phyloP scores from a whole-genome alignment of 768 basidiomycete genomes.

The Russula sp. region DNA sequence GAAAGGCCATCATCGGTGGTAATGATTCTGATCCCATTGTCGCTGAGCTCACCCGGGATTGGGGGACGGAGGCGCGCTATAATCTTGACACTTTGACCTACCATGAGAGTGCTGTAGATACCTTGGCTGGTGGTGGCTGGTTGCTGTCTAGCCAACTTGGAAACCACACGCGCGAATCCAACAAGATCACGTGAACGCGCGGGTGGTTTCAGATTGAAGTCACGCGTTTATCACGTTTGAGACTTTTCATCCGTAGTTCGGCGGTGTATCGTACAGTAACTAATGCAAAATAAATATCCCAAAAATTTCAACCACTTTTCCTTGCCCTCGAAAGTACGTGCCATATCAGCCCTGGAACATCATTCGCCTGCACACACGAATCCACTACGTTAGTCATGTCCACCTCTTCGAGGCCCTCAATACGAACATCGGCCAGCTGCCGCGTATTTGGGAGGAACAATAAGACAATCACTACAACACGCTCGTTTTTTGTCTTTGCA shows the following conservation, averaged over 20 bases:
- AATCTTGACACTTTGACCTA: conserved; percentile 59
- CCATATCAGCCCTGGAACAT: conserved; percentile 62
- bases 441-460: conserved; percentile 71
- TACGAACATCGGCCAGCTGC: conserved; percentile 57
- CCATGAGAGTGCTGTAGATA: conserved; percentile 12
- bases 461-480: conserved; percentile 50
- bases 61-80: conserved; percentile 67
- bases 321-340: conserved; percentile 53
- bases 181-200: conserved; percentile 25
- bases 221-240: too few relatives aligned
- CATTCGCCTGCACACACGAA: conserved; percentile 58
- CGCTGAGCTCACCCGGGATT: conserved; percentile 59
- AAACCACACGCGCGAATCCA: neutral
- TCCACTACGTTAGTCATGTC: conserved; percentile 61
- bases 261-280: too few relatives aligned
- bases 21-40: conserved; percentile 55
- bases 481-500: conserved; percentile 34
- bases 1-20: conserved; percentile 43
- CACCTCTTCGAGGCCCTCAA: conserved; percentile 48
- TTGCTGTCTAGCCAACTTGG: neutral
- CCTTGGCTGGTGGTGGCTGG: neutral
- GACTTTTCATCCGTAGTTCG: too few relatives aligned
- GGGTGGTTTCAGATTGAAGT: too few relatives aligned
- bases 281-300: neutral
- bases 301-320: too few relatives aligned